Base-by-base conservation (phyloP, 352 stramenopile species). In the Phytophthora tentaculata region DNA sequence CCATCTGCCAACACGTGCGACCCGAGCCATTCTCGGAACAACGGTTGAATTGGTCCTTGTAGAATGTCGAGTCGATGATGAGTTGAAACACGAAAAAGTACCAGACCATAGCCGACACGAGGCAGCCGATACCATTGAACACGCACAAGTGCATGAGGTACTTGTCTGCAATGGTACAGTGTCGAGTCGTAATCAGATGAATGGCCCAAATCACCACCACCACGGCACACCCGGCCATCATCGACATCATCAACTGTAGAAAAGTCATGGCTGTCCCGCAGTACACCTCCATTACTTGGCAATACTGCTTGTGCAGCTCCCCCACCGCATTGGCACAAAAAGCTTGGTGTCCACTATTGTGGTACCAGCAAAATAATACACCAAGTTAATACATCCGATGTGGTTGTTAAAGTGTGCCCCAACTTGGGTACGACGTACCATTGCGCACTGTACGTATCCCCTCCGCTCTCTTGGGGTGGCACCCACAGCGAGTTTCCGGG, bases 401-500 rank as follows among this genome's bases (percentile, higher is more conserved):
- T n/a, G n/a, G n/a, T n/a, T n/a, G n/a, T n/a, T n/a, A n/a, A n/a
- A n/a, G n/a, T n/a, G n/a, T n/a, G n/a, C n/a, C n/a, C n/a, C n/a
- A 28, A 20, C n/a, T 12, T 35, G 35, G 13, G 51, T 1, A 61
- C 8, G 17, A 69, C 69, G 52, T 64, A 93, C 83, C 86, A 94
- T 72, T 94, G 86, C 14, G 48, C 26, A 16, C 76, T 69, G 66
- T 87, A 94, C 14, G 74, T 79, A 56, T 92, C 63, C 19, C 70
- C 76, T 8, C 67, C 83, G 28, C 78, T 94, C 49, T 72, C 65
- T 52, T 94, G 86, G 10, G 78, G 70, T 17, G 86, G 86, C 16
- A 91, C 71, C 86, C 86, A 94, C 23, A 94, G 77, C 43, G 86
- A 91, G 57, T 94, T 94, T 37, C 84, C 81, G 1, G 86, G 86